Conservation (phyloP, 2,329 filamentous ascomycete species). For the Fusarium torreyae region DNA sequence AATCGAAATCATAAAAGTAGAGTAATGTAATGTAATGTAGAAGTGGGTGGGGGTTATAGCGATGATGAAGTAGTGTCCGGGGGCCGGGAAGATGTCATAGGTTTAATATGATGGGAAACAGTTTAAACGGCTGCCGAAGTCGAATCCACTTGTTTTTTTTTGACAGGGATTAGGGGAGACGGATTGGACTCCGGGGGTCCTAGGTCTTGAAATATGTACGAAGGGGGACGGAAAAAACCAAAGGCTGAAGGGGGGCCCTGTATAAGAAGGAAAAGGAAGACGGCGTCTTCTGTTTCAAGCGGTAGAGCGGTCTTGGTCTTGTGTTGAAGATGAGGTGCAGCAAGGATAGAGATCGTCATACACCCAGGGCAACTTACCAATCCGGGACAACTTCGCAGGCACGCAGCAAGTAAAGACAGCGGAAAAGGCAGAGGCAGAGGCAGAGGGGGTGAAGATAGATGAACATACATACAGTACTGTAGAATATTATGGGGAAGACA, state of each 20-base stretch:
- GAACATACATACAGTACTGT: neutral
- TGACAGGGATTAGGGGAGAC: constrained; percentile 32
- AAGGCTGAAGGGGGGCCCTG: constrained; percentile 13
- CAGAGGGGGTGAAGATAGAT: constrained; percentile 5
- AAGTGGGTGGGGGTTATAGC: constrained; percentile 20
- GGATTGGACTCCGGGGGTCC: constrained; percentile 10
- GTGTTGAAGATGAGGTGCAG: constrained; percentile 32
- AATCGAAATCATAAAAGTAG: neutral
- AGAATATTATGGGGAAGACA: constrained; percentile 1
- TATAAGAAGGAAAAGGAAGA: constrained; percentile 20
- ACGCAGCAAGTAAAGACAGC: constrained; percentile 8
- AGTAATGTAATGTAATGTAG: neutral
- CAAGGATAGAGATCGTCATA: constrained; percentile 49
- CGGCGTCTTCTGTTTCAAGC: constrained; percentile 21
- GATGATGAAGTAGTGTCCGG: constrained; percentile 25
- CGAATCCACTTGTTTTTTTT: constrained; percentile 32
- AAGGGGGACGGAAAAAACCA: constrained; percentile 5
- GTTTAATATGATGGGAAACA: constrained; percentile 20
- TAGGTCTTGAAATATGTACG: constrained; percentile 6
- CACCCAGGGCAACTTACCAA: constrained; percentile 46
- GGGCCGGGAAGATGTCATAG: constrained; percentile 38
- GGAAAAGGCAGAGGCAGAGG: neutral
- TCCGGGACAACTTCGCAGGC: constrained; percentile 39
- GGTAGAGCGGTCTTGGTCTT: neutral
- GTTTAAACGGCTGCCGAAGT: constrained; percentile 33